These are phyloP conservation scores for Hanseniaspora hatyaiensis DNA, from an alignment of 805 yeast genomes.

Conservation along the genomic window DNA sequence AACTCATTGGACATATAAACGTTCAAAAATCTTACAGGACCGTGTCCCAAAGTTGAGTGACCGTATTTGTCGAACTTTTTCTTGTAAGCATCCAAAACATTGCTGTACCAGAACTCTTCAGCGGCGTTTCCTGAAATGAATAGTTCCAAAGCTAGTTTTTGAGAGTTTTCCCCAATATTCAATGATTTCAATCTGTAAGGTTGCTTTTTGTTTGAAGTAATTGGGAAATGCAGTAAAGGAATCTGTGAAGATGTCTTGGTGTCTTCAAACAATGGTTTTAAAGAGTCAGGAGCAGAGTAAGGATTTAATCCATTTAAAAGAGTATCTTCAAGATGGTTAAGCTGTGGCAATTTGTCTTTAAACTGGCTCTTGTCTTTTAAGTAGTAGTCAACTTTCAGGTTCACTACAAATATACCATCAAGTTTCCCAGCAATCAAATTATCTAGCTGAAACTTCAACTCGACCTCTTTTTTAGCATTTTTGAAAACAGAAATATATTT, in stretches of 20 bases:
- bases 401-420: constrained; percentile 50
- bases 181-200: constrained; percentile 22
- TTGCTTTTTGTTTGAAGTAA: constrained; percentile 17
- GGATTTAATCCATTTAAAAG: constrained; percentile 7
- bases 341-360: constrained; percentile 18
- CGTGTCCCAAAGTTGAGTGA: constrained; percentile 43
- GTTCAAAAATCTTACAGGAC: constrained; percentile 59
- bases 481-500: constrained; percentile 41
- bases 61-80: constrained; percentile 33
- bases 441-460: constrained; percentile 50
- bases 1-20: constrained; percentile 35
- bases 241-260: constrained; percentile 22
- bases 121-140: constrained; percentile 64
- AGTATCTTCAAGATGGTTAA: constrained; percentile 6
- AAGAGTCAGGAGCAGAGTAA: constrained; percentile 20
- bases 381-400: constrained; percentile 39
- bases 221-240: constrained; percentile 41
- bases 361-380: constrained; percentile 13
- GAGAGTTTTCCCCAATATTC: background rate
- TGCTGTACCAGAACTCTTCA: constrained; percentile 78
- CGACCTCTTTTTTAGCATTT: constrained; percentile 25
- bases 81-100: constrained; percentile 40
- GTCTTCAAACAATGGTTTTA: constrained; percentile 12
- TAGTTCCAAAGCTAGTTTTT: constrained; percentile 34
- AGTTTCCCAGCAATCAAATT: constrained; percentile 44